phyloP scores from a whole-genome alignment of 106 monocot species.

The Allium fistulosum region DNA sequence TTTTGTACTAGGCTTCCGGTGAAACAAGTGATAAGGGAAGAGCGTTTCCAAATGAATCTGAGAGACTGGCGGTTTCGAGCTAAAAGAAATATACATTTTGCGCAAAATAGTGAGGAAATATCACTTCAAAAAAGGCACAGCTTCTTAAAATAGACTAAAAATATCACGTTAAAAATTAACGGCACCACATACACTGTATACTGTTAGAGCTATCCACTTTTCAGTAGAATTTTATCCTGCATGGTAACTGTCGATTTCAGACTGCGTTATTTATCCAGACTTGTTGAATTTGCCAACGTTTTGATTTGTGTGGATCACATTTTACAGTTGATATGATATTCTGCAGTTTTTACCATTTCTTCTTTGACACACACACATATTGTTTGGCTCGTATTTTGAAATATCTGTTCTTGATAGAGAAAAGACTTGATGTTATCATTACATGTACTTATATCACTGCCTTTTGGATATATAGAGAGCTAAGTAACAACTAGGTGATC shows the following conservation, averaged over 20 bases:
- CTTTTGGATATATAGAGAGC: no score
- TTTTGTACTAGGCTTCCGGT: background rate
- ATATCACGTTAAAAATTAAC: background rate
- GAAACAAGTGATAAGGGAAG: slow-evolving; percentile 3
- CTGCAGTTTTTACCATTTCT: background rate
- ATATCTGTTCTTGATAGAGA: no score
- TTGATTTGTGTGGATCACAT: slow-evolving; percentile 1
- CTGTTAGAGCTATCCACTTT: background rate
- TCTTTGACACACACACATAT: no score
- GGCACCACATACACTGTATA: background rate
- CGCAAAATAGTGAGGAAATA: background rate
- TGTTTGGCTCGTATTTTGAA: no score
- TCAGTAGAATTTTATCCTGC: background rate
- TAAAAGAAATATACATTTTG: background rate
- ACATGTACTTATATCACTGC: no score
- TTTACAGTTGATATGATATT: background rate
- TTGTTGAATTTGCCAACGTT: slow-evolving; percentile 2
- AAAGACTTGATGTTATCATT: no score
- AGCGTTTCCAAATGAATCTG: background rate
- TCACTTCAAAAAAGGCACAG: background rate
- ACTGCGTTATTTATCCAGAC: background rate
- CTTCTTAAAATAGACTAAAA: background rate
- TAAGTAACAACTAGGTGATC: no score
- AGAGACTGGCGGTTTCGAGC: background rate
- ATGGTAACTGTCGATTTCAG: background rate